Conservation (phyloP, 805 yeast species). For the Cyberlindnera bimundalis region DNA sequence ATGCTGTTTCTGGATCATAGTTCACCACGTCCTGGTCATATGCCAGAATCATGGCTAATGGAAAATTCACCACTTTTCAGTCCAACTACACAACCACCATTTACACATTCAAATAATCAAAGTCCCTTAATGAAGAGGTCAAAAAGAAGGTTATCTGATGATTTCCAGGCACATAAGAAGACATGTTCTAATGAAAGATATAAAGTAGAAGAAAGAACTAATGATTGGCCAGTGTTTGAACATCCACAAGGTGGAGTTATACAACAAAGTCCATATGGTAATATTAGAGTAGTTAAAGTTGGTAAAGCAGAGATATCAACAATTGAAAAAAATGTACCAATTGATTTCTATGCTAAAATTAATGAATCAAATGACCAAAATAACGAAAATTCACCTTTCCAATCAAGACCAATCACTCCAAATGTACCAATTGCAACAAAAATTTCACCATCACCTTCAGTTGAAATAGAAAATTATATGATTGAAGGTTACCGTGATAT, state of each 20-base stretch:
- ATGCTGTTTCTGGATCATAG: conserved; percentile 21
- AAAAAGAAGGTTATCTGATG: conserved; percentile 37
- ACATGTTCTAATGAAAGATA: conserved; percentile 14
- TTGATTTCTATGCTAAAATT: conserved; percentile 13
- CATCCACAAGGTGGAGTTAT: conserved; percentile 25
- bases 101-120: conserved; percentile 3
- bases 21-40: conserved; percentile 17
- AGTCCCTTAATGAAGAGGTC: conserved; percentile 13
- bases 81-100: conserved; percentile 14
- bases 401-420: neutral
- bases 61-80: conserved; percentile 18
- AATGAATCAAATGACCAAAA: neutral
- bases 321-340: conserved; percentile 17
- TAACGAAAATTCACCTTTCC: neutral
- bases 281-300: conserved; percentile 19
- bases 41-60: conserved; percentile 18
- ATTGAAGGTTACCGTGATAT: conserved; percentile 25
- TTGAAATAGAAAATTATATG: conserved; percentile 27
- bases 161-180: conserved; percentile 31
- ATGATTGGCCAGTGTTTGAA: conserved; percentile 25
- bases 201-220: neutral
- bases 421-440: neutral
- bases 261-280: conserved; percentile 28
- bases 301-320: conserved; percentile 21
- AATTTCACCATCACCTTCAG: conserved; percentile 22